Evolutionary conservation across 2,329 filamentous ascomycete species (phyloP).

Genomic region (Fusarium sulawesiense): DNA sequence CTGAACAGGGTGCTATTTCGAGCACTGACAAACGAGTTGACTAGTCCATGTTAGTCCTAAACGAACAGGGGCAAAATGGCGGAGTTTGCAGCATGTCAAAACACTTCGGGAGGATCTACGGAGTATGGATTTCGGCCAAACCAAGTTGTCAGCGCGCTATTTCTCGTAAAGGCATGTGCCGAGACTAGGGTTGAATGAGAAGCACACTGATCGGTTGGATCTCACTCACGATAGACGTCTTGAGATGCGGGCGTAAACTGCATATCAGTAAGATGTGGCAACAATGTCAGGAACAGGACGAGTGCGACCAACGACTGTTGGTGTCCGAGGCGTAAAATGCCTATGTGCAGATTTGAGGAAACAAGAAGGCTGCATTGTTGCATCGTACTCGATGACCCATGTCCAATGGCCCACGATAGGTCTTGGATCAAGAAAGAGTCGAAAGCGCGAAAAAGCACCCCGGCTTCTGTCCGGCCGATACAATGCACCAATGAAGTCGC

Average conservation of each 20-base stretch:
- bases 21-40: slow-evolving; percentile 8
- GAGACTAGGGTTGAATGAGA: slow-evolving; percentile 23
- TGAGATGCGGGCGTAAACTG: slow-evolving; percentile 7
- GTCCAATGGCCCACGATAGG: not conserved
- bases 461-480: not conserved
- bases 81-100: slow-evolving; percentile 26
- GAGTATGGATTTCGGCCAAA: slow-evolving; percentile 6
- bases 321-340: not conserved
- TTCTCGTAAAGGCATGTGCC: slow-evolving; percentile 35
- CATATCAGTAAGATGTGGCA: not conserved
- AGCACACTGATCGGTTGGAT: not conserved
- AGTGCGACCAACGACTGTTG: not conserved
- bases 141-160: slow-evolving; percentile 12
- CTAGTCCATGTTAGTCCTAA: slow-evolving; percentile 17
- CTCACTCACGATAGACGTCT: slow-evolving; percentile 13
- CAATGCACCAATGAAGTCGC: slow-evolving; percentile 1
- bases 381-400: not conserved
- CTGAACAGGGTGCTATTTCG: slow-evolving; percentile 45
- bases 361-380: slow-evolving; percentile 9
- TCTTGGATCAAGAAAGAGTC: slow-evolving; percentile 11
- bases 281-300: slow-evolving; percentile 15
- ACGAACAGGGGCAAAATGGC: slow-evolving; percentile 20
- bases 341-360: slow-evolving; percentile 8
- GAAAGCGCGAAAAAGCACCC: slow-evolving; percentile 1
- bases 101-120: slow-evolving; percentile 17